These are phyloP conservation scores for Solanum gracilifrons DNA, from an alignment of 257 asterid genomes.

Conservation along the genomic window DNA sequence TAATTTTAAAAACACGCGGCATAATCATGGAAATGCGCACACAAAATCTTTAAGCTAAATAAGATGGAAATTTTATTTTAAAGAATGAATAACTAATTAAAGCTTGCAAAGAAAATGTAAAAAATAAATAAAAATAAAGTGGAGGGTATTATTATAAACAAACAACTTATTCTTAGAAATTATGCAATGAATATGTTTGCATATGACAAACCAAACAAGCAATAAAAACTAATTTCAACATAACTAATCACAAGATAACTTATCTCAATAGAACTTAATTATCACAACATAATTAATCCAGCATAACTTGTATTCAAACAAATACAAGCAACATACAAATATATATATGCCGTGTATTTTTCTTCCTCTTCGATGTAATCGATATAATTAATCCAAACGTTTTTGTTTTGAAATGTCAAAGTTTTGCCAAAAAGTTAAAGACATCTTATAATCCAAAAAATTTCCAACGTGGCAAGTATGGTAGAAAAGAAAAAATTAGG, in stretches of 20 bases:
- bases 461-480: not conserved
- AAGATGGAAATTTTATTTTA: no score
- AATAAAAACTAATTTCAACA: no score
- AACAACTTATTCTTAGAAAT: no score
- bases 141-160: no score
- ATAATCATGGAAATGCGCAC: no score
- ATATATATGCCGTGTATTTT: not conserved
- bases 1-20: no score
- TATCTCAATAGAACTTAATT: no score
- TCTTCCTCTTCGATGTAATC: not conserved
- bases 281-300: no score
- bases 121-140: not conserved
- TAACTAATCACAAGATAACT: no score
- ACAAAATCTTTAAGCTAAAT: no score
- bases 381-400: not conserved
- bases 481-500: not conserved
- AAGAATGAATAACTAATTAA: not conserved
- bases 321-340: not conserved
- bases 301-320: not conserved
- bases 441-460: not conserved
- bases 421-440: not conserved
- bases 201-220: not conserved
- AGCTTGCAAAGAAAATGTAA: not conserved
- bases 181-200: not conserved
- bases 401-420: not conserved